These are phyloP conservation scores for Pestalotiopsis sp. DNA, from an alignment of 2,329 filamentous ascomycete species.

Conservation along the genomic window DNA sequence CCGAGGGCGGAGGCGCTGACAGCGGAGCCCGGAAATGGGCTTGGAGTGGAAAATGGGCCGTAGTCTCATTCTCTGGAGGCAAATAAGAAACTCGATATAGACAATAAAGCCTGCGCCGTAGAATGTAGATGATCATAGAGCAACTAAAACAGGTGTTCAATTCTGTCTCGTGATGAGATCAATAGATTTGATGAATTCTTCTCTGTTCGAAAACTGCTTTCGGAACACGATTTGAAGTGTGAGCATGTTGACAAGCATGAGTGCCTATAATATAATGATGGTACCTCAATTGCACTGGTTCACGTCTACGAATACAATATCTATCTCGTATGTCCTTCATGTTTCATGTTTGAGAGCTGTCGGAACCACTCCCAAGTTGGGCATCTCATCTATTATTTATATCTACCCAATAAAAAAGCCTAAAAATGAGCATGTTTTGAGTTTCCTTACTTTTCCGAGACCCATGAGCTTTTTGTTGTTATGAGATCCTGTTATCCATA, in stretches of 20 bases:
- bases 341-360: not conserved
- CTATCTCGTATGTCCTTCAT: not conserved
- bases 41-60: slow-evolving; percentile 95
- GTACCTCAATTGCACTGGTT: too few species aligned
- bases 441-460: not conserved
- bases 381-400: not conserved
- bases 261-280: too few species aligned
- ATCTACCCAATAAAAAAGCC: not conserved
- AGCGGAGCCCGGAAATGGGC: slow-evolving; percentile 80
- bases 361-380: not conserved
- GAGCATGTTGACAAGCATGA: too few species aligned
- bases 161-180: not conserved
- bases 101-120: not conserved
- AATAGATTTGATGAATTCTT: not conserved
- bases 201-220: too few species aligned
- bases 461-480: slow-evolving; percentile 2
- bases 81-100: slow-evolving; percentile 40
- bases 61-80: slow-evolving; percentile 82
- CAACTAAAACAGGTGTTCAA: not conserved
- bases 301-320: not conserved
- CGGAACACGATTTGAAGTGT: too few species aligned
- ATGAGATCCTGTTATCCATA: not conserved
- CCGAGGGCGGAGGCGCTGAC: slow-evolving; percentile 72
- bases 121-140: slow-evolving; percentile 6
- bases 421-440: not conserved